A percentile compares a stretch with the other conserved stretches of the same genome.
Evolutionary conservation across 2,329 filamentous ascomycete species (phyloP).

Genomic region (Colletotrichum spaethianum): DNA sequence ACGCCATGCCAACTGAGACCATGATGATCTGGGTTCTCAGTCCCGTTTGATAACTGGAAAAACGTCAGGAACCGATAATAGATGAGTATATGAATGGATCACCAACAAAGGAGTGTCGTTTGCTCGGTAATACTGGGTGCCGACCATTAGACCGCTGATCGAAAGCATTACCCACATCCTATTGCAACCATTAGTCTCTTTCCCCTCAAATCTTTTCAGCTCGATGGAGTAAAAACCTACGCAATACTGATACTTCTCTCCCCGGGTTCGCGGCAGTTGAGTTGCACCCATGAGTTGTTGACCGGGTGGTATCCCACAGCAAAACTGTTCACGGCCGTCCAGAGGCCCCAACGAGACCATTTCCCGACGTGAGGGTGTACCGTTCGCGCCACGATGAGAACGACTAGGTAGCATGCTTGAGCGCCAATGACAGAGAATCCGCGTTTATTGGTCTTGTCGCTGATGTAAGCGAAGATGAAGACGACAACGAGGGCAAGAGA

Average conservation of each 20-base stretch:
- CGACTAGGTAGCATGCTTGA: constrained; percentile 59
- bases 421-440: constrained; percentile 61
- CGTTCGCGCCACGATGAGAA: constrained; percentile 56
- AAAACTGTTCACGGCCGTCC: constrained; percentile 65
- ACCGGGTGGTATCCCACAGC: constrained; percentile 68
- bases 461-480: constrained; percentile 63
- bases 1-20: constrained; percentile 56
- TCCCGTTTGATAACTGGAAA: constrained; percentile 57
- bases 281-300: constrained; percentile 67
- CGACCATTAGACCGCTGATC: constrained; percentile 64
- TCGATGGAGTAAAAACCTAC: constrained; percentile 46
- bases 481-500: constrained; percentile 62
- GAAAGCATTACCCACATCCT: constrained; percentile 64
- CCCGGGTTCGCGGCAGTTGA: constrained; percentile 62
- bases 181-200: neutral
- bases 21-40: constrained; percentile 61
- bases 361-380: constrained; percentile 59
- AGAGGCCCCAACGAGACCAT: constrained; percentile 65
- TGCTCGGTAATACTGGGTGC: constrained; percentile 63
- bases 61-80: neutral
- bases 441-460: constrained; percentile 60
- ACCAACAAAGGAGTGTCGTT: constrained; percentile 58
- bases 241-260: constrained; percentile 66
- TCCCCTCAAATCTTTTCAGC: neutral
- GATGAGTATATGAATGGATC: neutral